Evolutionary conservation across 176 grass and related monocot species (phyloP), one percentile per base, ranked within the genome.

Genomic region (Musa itinerans): DNA sequence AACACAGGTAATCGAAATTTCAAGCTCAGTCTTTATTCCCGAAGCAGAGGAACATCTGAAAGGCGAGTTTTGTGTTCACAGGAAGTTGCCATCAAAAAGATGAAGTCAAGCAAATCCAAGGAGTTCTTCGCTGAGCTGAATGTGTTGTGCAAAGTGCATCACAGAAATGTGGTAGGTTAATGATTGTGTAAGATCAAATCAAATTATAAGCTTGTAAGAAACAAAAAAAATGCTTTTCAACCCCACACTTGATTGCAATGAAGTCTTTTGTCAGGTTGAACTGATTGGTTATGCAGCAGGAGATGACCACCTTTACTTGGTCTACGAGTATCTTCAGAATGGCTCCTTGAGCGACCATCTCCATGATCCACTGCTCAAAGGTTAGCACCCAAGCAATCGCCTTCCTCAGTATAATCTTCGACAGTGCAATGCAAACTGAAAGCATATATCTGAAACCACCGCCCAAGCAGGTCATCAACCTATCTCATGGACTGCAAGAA

Each of bases 71-170:
- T 14, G 72, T 76, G 6, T 2, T 76, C 3, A 27, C 61, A 92
- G 86, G 86, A 92, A 84, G 86, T 86, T 52, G 86, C 89, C 24
- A 65, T 92, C 50, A 92, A 92, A 69, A 92, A 86, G 84, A 92
- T 92, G 86, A 92, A 82, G 78, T 84, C 79, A 59, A 89, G 78
- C 81, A 92, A 82, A 74, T 92, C 86, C 21, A 89, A 84, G 84
- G 90, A 92, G 65, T 92, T 92, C 69, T 84, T 89, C 21, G 90
- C 86, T 57, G 86, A 92, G 84, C 77, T 89, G 21, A 92, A 89
- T 73, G 86, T 84, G 80, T 54, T 89, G 53, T 92, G 90, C 84
- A 92, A 89, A 89, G 81, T 92, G 10, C 86, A 89, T 84, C 86
- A 89, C 71, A 92, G 84, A 75, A 92, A 92, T 71, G 86, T 86